Evolutionary conservation across 345 rosid species (phyloP).

Genomic region (Salix viminalis): DNA sequence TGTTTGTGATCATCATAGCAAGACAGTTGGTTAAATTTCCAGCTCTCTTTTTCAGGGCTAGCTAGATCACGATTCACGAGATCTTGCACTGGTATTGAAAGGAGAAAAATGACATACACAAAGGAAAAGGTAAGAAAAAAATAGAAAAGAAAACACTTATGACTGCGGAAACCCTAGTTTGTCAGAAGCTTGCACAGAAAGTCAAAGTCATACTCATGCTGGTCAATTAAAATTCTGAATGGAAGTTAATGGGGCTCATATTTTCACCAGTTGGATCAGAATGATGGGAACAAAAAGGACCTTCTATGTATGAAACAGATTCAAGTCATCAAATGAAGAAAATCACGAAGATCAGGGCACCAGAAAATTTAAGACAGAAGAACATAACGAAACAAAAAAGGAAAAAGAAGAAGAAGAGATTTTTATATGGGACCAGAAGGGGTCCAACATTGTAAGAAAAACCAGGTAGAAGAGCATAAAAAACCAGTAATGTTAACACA

Average conservation of each 20-base stretch:
- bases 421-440: not conserved
- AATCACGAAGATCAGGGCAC: not conserved
- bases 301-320: not conserved
- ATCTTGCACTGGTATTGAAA: not conserved
- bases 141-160: not conserved
- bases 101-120: not conserved
- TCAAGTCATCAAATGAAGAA: not conserved
- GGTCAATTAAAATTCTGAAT: not conserved
- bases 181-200: not conserved
- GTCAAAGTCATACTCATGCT: not conserved
- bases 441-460: not conserved
- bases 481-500: not conserved
- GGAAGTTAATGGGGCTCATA: not conserved
- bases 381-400: not conserved
- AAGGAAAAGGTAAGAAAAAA: not conserved
- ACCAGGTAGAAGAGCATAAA: not conserved
- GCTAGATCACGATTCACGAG: not conserved
- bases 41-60: not conserved
- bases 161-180: not conserved
- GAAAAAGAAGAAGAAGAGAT: not conserved
- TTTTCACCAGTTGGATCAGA: not conserved
- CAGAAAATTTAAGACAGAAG: not conserved
- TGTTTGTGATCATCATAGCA: not conserved
- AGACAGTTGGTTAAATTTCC: not conserved
- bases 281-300: not conserved